phyloP scores from a whole-genome alignment of 345 rosid genomes.

The Gossypium bickii region DNA sequence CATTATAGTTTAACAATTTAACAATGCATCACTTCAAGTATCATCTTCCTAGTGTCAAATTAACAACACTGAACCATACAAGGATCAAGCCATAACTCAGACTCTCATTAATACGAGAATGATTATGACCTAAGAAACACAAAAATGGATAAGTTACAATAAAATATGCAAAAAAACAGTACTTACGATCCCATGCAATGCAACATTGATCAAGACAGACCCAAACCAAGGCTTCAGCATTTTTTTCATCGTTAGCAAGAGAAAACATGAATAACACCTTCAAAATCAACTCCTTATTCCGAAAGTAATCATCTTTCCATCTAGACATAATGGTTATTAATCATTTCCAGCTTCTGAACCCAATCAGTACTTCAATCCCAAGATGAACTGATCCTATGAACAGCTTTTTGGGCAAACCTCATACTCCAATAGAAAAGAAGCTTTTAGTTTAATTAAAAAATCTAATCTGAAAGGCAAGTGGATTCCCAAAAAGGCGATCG shows the following conservation, averaged over 20 bases:
- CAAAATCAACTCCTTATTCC: neutral
- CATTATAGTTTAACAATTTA: neutral
- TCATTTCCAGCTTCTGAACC: neutral
- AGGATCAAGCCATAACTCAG: neutral
- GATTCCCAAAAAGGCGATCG: neutral
- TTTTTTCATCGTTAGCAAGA: neutral
- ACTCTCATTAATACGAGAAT: neutral
- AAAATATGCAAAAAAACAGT: neutral
- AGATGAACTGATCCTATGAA: neutral
- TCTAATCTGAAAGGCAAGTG: neutral
- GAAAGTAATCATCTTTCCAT: neutral
- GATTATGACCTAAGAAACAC: neutral
- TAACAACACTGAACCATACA: neutral
- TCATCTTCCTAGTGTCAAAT: neutral
- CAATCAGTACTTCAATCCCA: neutral
- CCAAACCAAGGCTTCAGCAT: neutral
- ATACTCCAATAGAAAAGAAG: neutral
- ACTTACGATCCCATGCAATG: neutral
- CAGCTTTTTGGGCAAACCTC: neutral
- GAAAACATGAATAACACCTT: neutral
- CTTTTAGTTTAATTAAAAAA: neutral
- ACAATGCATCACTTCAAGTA: neutral
- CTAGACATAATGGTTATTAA: neutral
- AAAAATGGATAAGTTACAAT: neutral
- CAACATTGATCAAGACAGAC: neutral